These are phyloP conservation scores for Colletotrichum navitas DNA, from an alignment of 2,329 filamentous ascomycete species.

Conservation along the genomic window DNA sequence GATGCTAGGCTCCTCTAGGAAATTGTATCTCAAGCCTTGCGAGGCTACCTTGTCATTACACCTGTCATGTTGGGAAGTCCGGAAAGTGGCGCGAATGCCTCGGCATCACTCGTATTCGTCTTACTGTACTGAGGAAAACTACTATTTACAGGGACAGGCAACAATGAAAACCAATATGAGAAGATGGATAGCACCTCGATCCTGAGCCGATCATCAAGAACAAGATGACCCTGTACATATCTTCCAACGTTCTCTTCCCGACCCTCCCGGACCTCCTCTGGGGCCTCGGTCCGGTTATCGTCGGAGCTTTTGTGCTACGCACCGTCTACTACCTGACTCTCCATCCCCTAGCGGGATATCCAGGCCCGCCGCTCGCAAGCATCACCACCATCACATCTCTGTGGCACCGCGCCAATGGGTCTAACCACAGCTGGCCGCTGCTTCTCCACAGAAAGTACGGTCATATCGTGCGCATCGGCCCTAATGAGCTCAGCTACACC, in stretches of 20 bases:
- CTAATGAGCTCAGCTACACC: constrained; percentile 42
- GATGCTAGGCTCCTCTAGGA: not conserved
- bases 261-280: constrained; percentile 10
- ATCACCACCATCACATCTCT: constrained; percentile 31
- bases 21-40: not conserved
- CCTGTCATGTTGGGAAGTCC: not conserved
- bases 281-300: constrained; percentile 8
- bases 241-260: not conserved
- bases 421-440: constrained; percentile 37
- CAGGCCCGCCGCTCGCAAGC: constrained; percentile 33
- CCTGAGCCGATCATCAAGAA: constrained; percentile 1
- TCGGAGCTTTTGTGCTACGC: constrained; percentile 23
- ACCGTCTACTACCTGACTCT: constrained; percentile 38
- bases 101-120: constrained; percentile 1
- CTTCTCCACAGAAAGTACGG: constrained; percentile 45
- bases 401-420: constrained; percentile 36
- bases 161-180: not conserved
- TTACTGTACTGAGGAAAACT: constrained; percentile 1
- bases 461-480: constrained; percentile 40
- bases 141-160: constrained; percentile 1
- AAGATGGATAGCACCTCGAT: constrained; percentile 9
- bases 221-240: constrained; percentile 21
- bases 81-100: constrained; percentile 2
- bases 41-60: not conserved
- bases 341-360: constrained; percentile 36